phyloP scores from a whole-genome alignment of 768 basidiomycete genomes.

The Lyophyllum semitale region DNA sequence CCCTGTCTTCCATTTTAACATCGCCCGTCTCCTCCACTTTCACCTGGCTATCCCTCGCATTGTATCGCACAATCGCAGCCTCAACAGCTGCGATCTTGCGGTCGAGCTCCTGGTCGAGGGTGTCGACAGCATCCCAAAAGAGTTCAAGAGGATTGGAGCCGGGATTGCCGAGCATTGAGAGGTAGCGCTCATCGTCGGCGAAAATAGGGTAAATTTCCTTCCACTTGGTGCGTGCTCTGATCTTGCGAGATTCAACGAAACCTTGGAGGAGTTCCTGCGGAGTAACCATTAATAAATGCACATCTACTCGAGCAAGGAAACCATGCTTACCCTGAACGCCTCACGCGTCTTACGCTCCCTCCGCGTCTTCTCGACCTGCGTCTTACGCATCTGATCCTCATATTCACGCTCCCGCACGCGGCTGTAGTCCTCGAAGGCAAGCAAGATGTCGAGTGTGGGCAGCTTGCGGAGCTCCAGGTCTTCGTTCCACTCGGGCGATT shows the following conservation, averaged over 20 bases:
- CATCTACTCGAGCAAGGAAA: neutral
- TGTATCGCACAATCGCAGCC: slow-evolving; percentile 55
- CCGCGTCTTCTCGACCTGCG: slow-evolving; percentile 81
- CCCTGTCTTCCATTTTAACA: slow-evolving; percentile 25
- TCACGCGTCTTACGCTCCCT: slow-evolving; percentile 90
- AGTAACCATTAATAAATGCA: neutral
- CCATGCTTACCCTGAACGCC: slow-evolving; percentile 72
- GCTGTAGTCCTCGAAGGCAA: slow-evolving; percentile 94
- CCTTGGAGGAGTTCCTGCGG: slow-evolving; percentile 71
- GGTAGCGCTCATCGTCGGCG: slow-evolving; percentile 79
- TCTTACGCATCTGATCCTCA: slow-evolving; percentile 80
- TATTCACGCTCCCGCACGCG: slow-evolving; percentile 88
- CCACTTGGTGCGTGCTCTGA: slow-evolving; percentile 89
- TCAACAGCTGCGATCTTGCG: slow-evolving; percentile 72
- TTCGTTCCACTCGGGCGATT: slow-evolving; percentile 76
- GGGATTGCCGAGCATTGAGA: slow-evolving; percentile 85
- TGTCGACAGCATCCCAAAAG: slow-evolving; percentile 93
- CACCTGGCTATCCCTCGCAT: slow-evolving; percentile 33
- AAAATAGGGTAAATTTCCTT: slow-evolving; percentile 83
- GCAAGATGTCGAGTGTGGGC: slow-evolving; percentile 88
- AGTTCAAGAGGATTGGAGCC: slow-evolving; percentile 95
- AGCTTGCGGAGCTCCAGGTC: slow-evolving; percentile 80
- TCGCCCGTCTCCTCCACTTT: slow-evolving; percentile 26
- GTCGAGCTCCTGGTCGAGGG: slow-evolving; percentile 83
- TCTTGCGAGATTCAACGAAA: slow-evolving; percentile 61